Base-by-base conservation (phyloP, 2,329 filamentous ascomycete species). In the Monilinia polystroma region DNA sequence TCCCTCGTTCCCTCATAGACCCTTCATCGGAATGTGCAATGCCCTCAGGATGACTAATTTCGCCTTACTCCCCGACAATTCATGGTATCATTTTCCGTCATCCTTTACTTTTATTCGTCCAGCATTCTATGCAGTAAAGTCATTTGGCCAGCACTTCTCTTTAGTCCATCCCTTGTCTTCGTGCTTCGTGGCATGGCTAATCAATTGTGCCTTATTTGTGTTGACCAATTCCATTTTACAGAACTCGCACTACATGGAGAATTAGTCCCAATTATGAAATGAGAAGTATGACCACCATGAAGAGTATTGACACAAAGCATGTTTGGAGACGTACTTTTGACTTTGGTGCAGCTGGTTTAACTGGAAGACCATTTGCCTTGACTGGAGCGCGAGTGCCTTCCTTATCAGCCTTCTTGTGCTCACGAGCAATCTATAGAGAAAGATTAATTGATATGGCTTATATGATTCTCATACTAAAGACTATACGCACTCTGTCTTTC, bases 141-240 rank as follows among this genome's bases (percentile, higher is more conserved):
- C 81, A 63, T 81, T 82, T 2, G 83, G 83, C 80, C 81, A 85
- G 78, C 83, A 85, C 79, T 85, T 85, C 78, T 85, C 83, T 79
- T 84, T 85, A 0, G 82, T 76, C 83, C 83, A 85, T 4, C 75
- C 67, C 68, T 81, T 81, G 35, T 79, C 76, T 69, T 81, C 78
- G 72, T 85, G 83, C 6, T 82, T 85, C 63, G 75, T 73, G 16
- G 83, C 83, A 71, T 85, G 83, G n/a, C 80, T 79, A 74, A 82
- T 80, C 18, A 85, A 78, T 73, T 84, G 82, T 53, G 79, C 78
- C 64, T 79, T 77, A 72, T 84, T 84, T 65, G 81, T 81, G 73
- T 81, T 82, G 69, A 84, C 79, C 63, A 84, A 79, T 71, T 83
- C 81, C 70, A 82, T 82, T 69, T 80, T 79, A 73, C 82, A 84